A percentile compares a stretch with the other conserved stretches of the same genome.
These are phyloP conservation scores for Epichloe typhina DNA, from an alignment of 2,329 filamentous ascomycete genomes.

Conservation along the genomic window DNA sequence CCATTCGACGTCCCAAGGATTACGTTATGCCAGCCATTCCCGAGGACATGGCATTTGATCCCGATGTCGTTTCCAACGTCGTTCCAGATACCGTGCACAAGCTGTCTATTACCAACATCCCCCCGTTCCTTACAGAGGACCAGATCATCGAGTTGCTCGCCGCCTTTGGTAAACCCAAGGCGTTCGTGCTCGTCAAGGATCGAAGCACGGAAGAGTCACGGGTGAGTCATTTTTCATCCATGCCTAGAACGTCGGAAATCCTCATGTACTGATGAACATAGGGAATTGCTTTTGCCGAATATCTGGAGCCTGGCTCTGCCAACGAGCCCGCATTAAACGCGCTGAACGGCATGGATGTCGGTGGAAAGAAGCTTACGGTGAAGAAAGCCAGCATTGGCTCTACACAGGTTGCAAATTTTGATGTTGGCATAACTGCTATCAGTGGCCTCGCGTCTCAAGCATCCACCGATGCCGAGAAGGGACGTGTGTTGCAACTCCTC, in stretches of 20 bases:
- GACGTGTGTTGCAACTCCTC: conserved; percentile 77
- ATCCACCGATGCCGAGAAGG: conserved; percentile 63
- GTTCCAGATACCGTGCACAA: conserved; percentile 93
- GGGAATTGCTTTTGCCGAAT: conserved; percentile 97
- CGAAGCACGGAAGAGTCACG: conserved; percentile 72
- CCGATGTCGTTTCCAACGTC: conserved; percentile 62
- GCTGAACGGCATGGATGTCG: conserved; percentile 85
- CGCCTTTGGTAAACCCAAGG: conserved; percentile 85
- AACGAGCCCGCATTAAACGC: conserved; percentile 84
- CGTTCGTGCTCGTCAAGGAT: conserved; percentile 84
- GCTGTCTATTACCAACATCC: conserved; percentile 83
- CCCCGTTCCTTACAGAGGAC: conserved; percentile 75
- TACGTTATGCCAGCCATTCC: conserved; percentile 81
- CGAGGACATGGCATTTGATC: conserved; percentile 60
- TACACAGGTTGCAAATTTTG: conserved; percentile 81
- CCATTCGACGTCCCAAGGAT: conserved; percentile 82
- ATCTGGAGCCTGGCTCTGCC: conserved; percentile 53
- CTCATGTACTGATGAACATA: conserved; percentile 21
- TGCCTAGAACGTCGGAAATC: conserved; percentile 15
- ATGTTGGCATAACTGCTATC: conserved; percentile 96
- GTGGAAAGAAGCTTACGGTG: conserved; percentile 74
- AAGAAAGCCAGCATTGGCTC: conserved; percentile 82
- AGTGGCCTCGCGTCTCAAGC: conserved; percentile 91
- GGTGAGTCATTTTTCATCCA: conserved; percentile 31
- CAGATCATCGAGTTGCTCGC: conserved; percentile 83